Evolutionary conservation across 2,329 filamentous ascomycete genomes (phyloP).

Genomic region (Hypoxylon sp.): DNA sequence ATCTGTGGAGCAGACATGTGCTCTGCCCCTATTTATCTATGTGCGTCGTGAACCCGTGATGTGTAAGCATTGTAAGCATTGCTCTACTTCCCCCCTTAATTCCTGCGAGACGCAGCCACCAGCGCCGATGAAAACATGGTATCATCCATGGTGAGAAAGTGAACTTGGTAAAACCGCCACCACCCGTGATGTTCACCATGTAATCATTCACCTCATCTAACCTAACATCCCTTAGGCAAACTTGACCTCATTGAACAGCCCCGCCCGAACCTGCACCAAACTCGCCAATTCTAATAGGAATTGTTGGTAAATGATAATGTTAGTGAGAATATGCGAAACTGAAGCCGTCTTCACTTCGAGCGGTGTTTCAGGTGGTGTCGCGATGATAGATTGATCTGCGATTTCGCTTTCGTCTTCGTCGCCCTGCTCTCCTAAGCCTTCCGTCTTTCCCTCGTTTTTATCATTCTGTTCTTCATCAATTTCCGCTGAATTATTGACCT

Average conservation of each 20-base stretch:
- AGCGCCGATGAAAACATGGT: constrained; percentile 26
- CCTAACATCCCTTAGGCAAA: constrained; percentile 59
- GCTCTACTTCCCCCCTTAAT: constrained; percentile 16
- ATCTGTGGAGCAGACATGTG: neutral
- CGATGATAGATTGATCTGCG: constrained; percentile 45
- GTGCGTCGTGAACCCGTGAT: constrained; percentile 24
- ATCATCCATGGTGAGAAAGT: constrained; percentile 18
- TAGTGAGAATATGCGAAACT: constrained; percentile 83
- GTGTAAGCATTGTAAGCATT: constrained; percentile 27
- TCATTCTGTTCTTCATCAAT: constrained; percentile 47
- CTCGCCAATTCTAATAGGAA: constrained; percentile 84
- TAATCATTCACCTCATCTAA: constrained; percentile 11
- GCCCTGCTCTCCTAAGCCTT: constrained; percentile 42
- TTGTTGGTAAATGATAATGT: constrained; percentile 82
- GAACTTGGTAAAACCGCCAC: constrained; percentile 1
- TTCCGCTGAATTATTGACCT: constrained; percentile 31
- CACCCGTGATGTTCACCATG: constrained; percentile 12
- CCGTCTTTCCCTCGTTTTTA: constrained; percentile 46
- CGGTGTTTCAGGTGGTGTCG: constrained; percentile 41
- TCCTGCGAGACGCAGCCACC: constrained; percentile 13
- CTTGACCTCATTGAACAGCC: constrained; percentile 80
- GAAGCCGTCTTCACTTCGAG: constrained; percentile 65
- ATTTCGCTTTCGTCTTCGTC: constrained; percentile 44
- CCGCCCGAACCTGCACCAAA: constrained; percentile 79
- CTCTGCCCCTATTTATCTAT: constrained; percentile 6